Percentiles rank a stretch among this genome's conserved stretches.
phyloP scores from a whole-genome alignment of 352 stramenopile species.

The Phytopythium ostracodes region DNA sequence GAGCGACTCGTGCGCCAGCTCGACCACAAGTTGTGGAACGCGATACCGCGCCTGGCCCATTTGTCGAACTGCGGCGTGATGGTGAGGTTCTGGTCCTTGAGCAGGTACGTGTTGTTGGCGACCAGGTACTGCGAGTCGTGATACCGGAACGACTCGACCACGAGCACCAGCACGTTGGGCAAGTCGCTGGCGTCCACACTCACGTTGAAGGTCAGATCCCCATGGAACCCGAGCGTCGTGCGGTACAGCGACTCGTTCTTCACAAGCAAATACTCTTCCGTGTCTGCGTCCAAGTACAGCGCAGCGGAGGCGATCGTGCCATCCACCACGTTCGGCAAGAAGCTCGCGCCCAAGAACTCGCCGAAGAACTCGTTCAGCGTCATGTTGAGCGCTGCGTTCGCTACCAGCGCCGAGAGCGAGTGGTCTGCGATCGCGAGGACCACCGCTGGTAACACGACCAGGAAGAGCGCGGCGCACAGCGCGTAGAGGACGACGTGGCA shows the following conservation, averaged over 20 bases:
- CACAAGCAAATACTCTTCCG: constrained; percentile 15
- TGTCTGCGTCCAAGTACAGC: constrained; percentile 14
- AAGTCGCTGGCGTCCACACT: constrained; percentile 21
- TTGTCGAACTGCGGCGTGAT: constrained; percentile 46
- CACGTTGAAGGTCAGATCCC: constrained; percentile 41
- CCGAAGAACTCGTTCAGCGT: constrained; percentile 27
- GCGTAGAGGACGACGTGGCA: not conserved
- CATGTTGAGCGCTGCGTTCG: constrained; percentile 20
- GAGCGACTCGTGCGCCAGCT: constrained; percentile 59
- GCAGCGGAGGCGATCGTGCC: constrained; percentile 12
- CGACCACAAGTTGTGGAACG: constrained; percentile 57
- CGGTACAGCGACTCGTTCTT: constrained; percentile 24
- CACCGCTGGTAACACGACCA: constrained; percentile 11
- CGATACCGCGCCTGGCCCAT: constrained; percentile 43
- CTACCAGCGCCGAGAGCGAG: constrained; percentile 11
- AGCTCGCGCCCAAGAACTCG: constrained; percentile 13
- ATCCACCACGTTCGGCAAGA: constrained; percentile 9
- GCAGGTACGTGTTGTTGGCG: constrained; percentile 34
- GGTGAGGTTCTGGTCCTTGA: constrained; percentile 26
- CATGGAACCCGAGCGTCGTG: constrained; percentile 37
- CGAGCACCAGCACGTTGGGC: constrained; percentile 52
- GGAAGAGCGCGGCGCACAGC: constrained; percentile 4
- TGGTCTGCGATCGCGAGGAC: constrained; percentile 11
- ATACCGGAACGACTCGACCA: constrained; percentile 52
- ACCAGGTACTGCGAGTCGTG: constrained; percentile 51